phyloP scores from a whole-genome alignment of 2,329 filamentous ascomycete species.

The Colletotrichum tabaci region DNA sequence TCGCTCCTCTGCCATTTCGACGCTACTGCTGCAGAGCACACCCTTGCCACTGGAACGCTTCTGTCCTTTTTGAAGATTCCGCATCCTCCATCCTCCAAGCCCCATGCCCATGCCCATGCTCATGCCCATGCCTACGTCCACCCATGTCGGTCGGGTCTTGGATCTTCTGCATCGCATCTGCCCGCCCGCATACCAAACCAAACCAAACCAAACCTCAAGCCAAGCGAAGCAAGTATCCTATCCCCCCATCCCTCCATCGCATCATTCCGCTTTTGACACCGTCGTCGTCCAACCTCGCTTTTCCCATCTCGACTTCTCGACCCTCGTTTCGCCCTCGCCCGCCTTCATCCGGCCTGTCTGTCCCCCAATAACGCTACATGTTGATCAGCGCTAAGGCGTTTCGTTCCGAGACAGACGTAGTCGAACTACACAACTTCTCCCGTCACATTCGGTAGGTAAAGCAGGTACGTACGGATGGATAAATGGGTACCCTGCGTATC shows the following conservation, averaged over 20 bases:
- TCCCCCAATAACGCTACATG: not conserved
- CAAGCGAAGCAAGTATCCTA: not conserved
- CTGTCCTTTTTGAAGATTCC: conserved; percentile 1
- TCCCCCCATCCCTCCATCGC: conserved; percentile 15
- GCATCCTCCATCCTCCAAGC: conserved; percentile 3
- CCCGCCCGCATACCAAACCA: conserved; percentile 6
- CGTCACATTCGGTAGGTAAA: too few relatives aligned
- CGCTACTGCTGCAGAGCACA: conserved; percentile 25
- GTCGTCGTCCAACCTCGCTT: conserved; percentile 19
- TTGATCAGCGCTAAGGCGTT: conserved; percentile 8
- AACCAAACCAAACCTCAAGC: not conserved
- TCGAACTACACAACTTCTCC: not conserved
- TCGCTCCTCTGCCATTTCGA: conserved; percentile 7
- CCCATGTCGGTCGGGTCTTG: conserved; percentile 21
- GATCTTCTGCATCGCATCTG: conserved; percentile 22
- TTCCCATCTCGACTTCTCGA: not conserved
- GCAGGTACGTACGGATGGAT: too few relatives aligned
- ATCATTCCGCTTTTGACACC: conserved; percentile 7
- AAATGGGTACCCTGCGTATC: not conserved
- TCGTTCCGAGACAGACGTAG: not conserved
- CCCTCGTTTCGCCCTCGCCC: not conserved
- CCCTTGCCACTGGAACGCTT: conserved; percentile 10
- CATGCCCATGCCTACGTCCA: conserved; percentile 5
- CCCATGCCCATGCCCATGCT: conserved; percentile 6
- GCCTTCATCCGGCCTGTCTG: not conserved